Conservation (phyloP, 805 yeast species). For the Saccharomycopsis sp. region DNA sequence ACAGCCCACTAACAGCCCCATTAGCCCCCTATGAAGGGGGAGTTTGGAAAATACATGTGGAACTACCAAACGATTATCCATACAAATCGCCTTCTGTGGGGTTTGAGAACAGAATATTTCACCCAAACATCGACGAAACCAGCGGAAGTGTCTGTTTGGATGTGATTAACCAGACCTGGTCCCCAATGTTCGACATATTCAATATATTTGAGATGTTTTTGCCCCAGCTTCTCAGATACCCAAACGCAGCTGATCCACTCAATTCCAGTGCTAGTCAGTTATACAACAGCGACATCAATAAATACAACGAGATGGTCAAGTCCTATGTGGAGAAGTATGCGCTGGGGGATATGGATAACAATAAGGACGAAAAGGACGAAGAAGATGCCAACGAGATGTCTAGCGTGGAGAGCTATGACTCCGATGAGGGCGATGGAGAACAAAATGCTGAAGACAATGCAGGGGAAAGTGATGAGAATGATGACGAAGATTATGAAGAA, state of each 20-base stretch:
- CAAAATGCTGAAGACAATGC: conserved; percentile 26
- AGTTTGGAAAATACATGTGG: conserved; percentile 84
- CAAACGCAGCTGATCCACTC: conserved; percentile 91
- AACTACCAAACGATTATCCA: conserved; percentile 91
- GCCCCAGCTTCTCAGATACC: conserved; percentile 86
- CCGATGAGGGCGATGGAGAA: conserved; percentile 23
- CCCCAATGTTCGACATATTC: conserved; percentile 89
- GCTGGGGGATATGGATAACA: conserved; percentile 34
- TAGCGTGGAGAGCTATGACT: conserved; percentile 13
- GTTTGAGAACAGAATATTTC: conserved; percentile 83
- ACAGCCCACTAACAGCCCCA: neutral
- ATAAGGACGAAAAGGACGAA: conserved; percentile 40
- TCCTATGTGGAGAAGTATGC: conserved; percentile 72
- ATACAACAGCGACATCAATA: conserved; percentile 58
- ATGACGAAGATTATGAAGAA: conserved; percentile 20
- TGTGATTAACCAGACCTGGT: conserved; percentile 96
- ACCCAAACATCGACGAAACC: conserved; percentile 89
- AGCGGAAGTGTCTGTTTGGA: conserved; percentile 92
- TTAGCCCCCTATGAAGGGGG: conserved; percentile 86
- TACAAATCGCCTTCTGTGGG: conserved; percentile 95
- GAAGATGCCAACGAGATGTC: conserved; percentile 28
- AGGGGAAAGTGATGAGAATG: conserved; percentile 25
- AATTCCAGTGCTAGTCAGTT: conserved; percentile 85
- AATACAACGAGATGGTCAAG: conserved; percentile 64
- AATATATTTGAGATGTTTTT: conserved; percentile 89